Base-by-base conservation (phyloP, 2,329 filamentous ascomycete species). In the Biscogniauxia mediterranea region DNA sequence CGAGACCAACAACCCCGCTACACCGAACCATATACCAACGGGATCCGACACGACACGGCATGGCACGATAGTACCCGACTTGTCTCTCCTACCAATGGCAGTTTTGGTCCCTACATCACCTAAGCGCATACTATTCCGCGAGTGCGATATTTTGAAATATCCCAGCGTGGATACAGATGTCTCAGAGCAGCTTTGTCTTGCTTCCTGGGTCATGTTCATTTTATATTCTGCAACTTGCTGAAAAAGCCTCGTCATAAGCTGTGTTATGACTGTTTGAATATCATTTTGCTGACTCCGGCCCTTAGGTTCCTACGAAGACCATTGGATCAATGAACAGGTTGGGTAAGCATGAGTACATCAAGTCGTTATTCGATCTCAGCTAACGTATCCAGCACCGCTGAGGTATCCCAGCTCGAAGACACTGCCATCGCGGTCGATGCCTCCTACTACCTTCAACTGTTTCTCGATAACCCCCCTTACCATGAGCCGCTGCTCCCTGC, bases 401-500 rank as follows among this genome's bases (percentile, higher is more conserved):
- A 87, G 61, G 77, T 96, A 68, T 82, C 88, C 63, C 85, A 91
- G 64, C 82, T 97, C 69, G 86, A 90, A 72, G 89, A 89, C 73
- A 86, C 86, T 62, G 85, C 89, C 58, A 85, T 97, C 70, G 93
- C 89, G 66, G 88, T 98, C 71, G 93, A 97, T 80, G 95, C 93
- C 60, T 89, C 91, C 56, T 90, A 95, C 77, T 98, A 95, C 76
- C 85, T 98, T 66, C 85, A 89, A 75, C 87, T 88, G 63, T 85
- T 96, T 67, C 86, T 96, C 71, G 86, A 90, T 71, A 85, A 83
- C 58, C 76, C 84, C 52, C 85, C 87, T 26, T 88, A 86, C 53
- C 89, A 91, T 72, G 95, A 99, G 76, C 93, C 94, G 51, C 87
- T 99, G 38, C 85, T 98, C 38, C 88, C 93, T 59, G 95, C 95